Conservation (phyloP, 495 filamentous ascomycete species). For the Trichoderma asperelloides region DNA sequence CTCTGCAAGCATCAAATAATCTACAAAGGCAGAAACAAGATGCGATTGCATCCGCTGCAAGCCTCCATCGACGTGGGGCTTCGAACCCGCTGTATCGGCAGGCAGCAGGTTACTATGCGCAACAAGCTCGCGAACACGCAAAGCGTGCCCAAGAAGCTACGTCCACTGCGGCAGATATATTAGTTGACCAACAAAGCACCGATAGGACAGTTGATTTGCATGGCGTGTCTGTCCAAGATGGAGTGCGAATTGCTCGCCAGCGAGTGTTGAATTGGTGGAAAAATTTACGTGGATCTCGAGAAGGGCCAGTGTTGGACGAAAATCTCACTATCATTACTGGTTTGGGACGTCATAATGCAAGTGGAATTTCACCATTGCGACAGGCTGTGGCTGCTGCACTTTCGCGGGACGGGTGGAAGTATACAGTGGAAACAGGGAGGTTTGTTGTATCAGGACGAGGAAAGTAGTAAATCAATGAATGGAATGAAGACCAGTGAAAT, state of each 20-base stretch:
- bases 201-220: conserved; percentile 64
- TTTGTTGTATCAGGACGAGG: conserved; percentile 53
- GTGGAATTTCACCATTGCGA: conserved; percentile 63
- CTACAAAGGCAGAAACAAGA: not conserved
- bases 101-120: conserved; percentile 28
- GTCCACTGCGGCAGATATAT: conserved; percentile 41
- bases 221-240: conserved; percentile 72
- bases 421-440: conserved; percentile 58
- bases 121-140: conserved; percentile 23
- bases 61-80: conserved; percentile 26
- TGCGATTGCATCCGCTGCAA: conserved; percentile 19
- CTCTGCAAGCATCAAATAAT: not conserved
- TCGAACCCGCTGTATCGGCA: conserved; percentile 29
- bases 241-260: conserved; percentile 60
- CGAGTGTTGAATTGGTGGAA: conserved; percentile 74
- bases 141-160: conserved; percentile 16
- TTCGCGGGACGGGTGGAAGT: conserved; percentile 70
- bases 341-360: conserved; percentile 65
- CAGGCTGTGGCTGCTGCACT: conserved; percentile 75
- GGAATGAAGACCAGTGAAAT: not conserved
- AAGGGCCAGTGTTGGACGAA: conserved; percentile 32
- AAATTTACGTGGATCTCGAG: conserved; percentile 49
- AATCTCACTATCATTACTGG: conserved; percentile 73
- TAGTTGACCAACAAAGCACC: conserved; percentile 53
- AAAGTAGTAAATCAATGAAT: not conserved